A percentile compares a stretch with the other conserved stretches of the same genome.
Conservation (phyloP, 2,329 filamentous ascomycete species). For the Fusarium sp. region DNA sequence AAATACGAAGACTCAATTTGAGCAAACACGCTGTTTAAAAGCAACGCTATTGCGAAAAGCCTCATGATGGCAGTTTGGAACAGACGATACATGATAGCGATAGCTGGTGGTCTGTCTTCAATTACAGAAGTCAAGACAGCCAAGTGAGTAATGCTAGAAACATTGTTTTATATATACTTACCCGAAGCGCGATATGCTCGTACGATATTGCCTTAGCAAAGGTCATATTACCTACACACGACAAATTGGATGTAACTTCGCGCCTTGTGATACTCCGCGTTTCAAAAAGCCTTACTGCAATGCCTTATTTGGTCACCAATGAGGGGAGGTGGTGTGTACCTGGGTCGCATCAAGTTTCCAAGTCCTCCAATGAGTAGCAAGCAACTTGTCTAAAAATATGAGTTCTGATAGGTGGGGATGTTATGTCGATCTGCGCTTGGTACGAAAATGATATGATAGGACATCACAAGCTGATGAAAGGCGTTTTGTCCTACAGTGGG, state of each 20-base stretch:
- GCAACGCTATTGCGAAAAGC: accelerated
- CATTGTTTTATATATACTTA: neutral
- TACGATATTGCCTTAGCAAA: too few species aligned
- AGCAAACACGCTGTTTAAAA: neutral
- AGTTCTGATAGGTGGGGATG: neutral
- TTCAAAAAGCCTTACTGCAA: neutral
- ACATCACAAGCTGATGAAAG: neutral
- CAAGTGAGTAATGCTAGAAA: accelerated
- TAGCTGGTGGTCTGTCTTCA: accelerated
- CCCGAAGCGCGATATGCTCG: neutral
- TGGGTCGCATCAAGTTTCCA: neutral
- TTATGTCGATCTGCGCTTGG: neutral
- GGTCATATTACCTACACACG: neutral
- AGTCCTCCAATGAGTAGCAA: neutral
- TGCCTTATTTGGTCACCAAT: slow-evolving; percentile 18
- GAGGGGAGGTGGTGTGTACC: slow-evolving; percentile 6
- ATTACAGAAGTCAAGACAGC: too few species aligned
- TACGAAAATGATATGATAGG: neutral
- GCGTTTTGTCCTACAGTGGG: neutral
- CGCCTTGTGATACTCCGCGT: slow-evolving; percentile 3
- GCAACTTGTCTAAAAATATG: accelerated
- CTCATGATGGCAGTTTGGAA: accelerated
- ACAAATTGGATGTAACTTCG: neutral
- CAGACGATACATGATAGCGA: neutral
- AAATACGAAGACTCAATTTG: neutral